phyloP scores from a whole-genome alignment of 2,329 filamentous ascomycete genomes.

The Aspergillus fructus region DNA sequence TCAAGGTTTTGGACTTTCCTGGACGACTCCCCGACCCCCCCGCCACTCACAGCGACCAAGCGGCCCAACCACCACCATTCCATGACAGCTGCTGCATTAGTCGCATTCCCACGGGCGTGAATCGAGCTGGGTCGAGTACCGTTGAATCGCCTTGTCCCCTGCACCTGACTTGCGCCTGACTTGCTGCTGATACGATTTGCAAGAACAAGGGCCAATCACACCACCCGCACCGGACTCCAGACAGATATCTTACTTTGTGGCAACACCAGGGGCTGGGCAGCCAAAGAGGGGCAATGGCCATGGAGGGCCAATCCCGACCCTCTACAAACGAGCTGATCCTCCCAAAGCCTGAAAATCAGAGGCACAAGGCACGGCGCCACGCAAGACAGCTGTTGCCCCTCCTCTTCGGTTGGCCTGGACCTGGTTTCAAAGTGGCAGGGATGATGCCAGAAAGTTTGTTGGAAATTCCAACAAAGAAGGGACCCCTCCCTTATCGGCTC shows the following conservation, averaged over 20 bases:
- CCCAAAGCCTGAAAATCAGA: neutral
- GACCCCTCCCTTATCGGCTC: neutral
- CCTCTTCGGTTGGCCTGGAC: neutral
- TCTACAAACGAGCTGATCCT: neutral
- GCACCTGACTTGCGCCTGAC: too few species aligned
- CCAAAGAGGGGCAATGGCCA: neutral
- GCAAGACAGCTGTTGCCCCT: neutral
- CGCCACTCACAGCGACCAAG: neutral
- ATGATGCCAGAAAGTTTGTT: neutral
- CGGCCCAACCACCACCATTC: neutral
- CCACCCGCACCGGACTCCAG: neutral
- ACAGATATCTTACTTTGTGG: neutral
- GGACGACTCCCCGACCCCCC: neutral
- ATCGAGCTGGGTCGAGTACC: neutral
- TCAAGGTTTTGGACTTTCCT: neutral
- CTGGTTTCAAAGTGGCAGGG: constrained; percentile 6
- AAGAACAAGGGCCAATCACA: constrained; percentile 1
- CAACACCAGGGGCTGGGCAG: constrained; percentile 1
- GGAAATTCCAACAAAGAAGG: neutral
- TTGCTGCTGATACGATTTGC: too few species aligned
- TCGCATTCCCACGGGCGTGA: neutral
- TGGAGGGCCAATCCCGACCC: neutral
- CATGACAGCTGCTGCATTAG: neutral
- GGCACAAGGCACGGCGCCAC: neutral
- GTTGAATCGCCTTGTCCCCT: neutral